Evolutionary conservation across 2,329 filamentous ascomycete species (phyloP).

Genomic region (Penicillium crustosum): DNA sequence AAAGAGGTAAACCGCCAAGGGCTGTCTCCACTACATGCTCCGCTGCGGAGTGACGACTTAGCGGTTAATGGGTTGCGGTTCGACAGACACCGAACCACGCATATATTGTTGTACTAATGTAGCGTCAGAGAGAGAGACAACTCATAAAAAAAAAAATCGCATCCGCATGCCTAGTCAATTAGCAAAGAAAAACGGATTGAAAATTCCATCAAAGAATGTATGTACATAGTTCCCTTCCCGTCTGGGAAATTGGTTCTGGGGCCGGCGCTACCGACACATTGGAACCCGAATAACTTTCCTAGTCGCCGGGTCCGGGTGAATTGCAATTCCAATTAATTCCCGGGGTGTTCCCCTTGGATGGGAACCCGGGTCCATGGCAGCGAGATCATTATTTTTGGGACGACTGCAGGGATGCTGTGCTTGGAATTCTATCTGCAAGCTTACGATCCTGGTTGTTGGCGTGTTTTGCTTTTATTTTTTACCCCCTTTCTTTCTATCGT

Average conservation of each 20-base stretch:
- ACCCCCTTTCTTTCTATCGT: not conserved
- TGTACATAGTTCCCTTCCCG: not conserved
- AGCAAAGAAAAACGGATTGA: not conserved
- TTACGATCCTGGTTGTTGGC: not conserved
- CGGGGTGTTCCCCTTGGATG: constrained; percentile 16
- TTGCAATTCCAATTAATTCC: constrained; percentile 12
- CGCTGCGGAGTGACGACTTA: not conserved
- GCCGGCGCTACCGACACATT: constrained; percentile 24
- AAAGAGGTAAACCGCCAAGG: not conserved
- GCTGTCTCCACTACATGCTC: not conserved
- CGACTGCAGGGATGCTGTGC: constrained; percentile 9
- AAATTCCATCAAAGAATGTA: not conserved
- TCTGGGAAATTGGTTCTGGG: constrained; percentile 16
- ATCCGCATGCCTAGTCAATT: not conserved
- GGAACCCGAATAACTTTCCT: constrained; percentile 25
- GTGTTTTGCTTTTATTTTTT: not conserved
- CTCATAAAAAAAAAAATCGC: not conserved
- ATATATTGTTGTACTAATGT: not conserved
- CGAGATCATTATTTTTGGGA: constrained; percentile 13
- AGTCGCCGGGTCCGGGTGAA: constrained; percentile 20
- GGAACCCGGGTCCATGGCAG: constrained; percentile 20
- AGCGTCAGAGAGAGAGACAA: not conserved
- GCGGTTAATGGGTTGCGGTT: not conserved
- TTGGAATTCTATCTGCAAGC: not conserved
- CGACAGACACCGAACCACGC: not conserved